phyloP scores from a whole-genome alignment of 2,329 filamentous ascomycete species.

The Exophiala lecanii-corni region DNA sequence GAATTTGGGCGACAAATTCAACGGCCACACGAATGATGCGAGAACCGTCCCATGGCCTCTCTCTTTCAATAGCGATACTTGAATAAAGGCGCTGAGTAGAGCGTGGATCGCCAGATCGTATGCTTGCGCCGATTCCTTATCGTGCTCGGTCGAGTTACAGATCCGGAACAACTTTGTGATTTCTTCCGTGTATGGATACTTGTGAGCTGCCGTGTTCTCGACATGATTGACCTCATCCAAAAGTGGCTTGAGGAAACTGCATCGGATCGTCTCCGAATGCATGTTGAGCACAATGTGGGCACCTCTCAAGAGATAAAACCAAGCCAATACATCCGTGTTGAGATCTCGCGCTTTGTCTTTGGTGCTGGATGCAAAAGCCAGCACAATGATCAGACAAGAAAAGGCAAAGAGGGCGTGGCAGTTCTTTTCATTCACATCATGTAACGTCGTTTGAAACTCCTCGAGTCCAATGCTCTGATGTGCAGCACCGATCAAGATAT shows the following conservation, averaged over 20 bases:
- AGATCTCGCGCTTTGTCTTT: constrained; percentile 25
- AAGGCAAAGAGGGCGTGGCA: constrained; percentile 41
- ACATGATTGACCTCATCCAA: constrained; percentile 29
- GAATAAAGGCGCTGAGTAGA: constrained; percentile 30
- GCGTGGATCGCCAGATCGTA: constrained; percentile 30
- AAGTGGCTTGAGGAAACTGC: constrained; percentile 29
- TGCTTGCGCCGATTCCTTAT: constrained; percentile 27
- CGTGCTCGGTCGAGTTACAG: constrained; percentile 25
- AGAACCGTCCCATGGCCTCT: constrained; percentile 28
- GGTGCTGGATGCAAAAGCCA: constrained; percentile 31
- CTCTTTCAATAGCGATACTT: constrained; percentile 27
- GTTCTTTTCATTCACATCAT: constrained; percentile 37
- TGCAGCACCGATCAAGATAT: constrained; percentile 33
- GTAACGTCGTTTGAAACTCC: constrained; percentile 32
- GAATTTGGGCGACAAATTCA: constrained; percentile 32
- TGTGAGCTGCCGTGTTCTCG: constrained; percentile 28
- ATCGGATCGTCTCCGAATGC: constrained; percentile 27
- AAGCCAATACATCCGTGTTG: constrained; percentile 29
- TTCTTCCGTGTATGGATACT: constrained; percentile 25
- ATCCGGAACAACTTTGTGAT: constrained; percentile 30
- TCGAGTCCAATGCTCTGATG: constrained; percentile 36
- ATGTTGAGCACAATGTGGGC: constrained; percentile 31
- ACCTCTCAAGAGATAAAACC: constrained; percentile 30
- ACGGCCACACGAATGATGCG: constrained; percentile 35
- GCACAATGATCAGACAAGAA: constrained; percentile 37